Evolutionary conservation across 116 monocot species (phyloP).

Genomic region (Dioscorea cayenensis): DNA sequence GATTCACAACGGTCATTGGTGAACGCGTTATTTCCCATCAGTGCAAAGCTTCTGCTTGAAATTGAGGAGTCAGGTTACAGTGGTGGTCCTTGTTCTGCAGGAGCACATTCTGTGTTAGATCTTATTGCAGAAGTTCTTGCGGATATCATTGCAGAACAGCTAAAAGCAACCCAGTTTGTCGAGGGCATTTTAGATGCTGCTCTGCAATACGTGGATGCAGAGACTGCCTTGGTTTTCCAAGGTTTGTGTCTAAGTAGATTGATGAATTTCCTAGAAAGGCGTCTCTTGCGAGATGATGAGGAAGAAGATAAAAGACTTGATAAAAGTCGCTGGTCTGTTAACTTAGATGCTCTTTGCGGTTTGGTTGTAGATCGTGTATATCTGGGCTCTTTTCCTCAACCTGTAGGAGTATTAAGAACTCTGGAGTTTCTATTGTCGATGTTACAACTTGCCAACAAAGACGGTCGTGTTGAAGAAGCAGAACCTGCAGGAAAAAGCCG

Average conservation of each 20-base stretch:
- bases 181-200: constrained; percentile 80
- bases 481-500: constrained; percentile 73
- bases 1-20: constrained; percentile 31
- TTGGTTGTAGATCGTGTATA: constrained; percentile 96
- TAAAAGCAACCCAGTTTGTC: constrained; percentile 69
- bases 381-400: constrained; percentile 90
- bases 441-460: constrained; percentile 96
- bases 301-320: constrained; percentile 93
- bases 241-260: constrained; percentile 91
- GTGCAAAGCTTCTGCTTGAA: constrained; percentile 56
- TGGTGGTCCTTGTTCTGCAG: constrained; percentile 93
- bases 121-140: constrained; percentile 88
- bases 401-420: constrained; percentile 68
- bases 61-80: constrained; percentile 89
- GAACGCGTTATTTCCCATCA: constrained; percentile 57
- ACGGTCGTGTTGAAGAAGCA: constrained; percentile 85
- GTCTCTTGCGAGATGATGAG: constrained; percentile 89
- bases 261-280: constrained; percentile 93
- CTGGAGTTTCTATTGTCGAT: constrained; percentile 93
- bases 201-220: constrained; percentile 73
- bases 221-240: constrained; percentile 83
- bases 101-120: constrained; percentile 87
- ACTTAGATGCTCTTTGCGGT: constrained; percentile 81
- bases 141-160: constrained; percentile 79
- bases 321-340: constrained; percentile 86